Percentiles rank a stretch among this genome's conserved stretches.
phyloP scores from a whole-genome alignment of 2,329 filamentous ascomycete species.

The Nigrospora sphaerica region DNA sequence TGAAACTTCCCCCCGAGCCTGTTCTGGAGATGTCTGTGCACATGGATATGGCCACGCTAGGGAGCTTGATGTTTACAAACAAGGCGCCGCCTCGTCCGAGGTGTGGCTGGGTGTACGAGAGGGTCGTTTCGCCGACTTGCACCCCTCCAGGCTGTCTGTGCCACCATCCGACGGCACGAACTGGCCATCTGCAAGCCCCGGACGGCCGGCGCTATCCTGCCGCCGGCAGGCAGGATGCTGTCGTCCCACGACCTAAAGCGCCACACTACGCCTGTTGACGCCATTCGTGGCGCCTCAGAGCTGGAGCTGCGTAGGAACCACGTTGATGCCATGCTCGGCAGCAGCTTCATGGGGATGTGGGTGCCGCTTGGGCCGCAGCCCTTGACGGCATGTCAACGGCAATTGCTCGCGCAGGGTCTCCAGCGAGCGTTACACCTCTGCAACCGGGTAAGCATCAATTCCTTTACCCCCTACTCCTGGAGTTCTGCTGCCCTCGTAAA shows the following conservation, averaged over 20 bases:
- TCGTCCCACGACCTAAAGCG: slow-evolving; percentile 11
- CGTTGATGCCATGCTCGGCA: slow-evolving; percentile 8
- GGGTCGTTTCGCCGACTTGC: background rate
- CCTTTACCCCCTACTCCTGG: too few relatives aligned
- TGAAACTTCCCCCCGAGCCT: slow-evolving; percentile 11
- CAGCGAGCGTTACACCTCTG: too few relatives aligned
- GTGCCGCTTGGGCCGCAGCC: slow-evolving; percentile 7
- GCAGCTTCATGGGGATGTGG: slow-evolving; percentile 3
- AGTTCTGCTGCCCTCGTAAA: too few relatives aligned
- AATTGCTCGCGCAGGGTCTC: background rate
- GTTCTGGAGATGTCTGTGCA: slow-evolving; percentile 13
- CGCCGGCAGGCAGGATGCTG: slow-evolving; percentile 10
- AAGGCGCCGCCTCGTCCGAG: slow-evolving; percentile 8
- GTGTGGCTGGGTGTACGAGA: too few relatives aligned
- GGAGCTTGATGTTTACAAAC: slow-evolving; percentile 11
- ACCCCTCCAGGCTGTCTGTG: slow-evolving; percentile 3
- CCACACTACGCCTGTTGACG: slow-evolving; percentile 4
- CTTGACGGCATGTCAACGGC: slow-evolving; percentile 2
- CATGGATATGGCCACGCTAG: slow-evolving; percentile 12
- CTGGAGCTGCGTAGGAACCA: slow-evolving; percentile 13
- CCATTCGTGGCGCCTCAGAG: slow-evolving; percentile 11
- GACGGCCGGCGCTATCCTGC: background rate
- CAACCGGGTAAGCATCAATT: too few relatives aligned
- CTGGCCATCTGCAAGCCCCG: slow-evolving; percentile 9
- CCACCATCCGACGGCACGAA: slow-evolving; percentile 8